Evolutionary conservation across 768 basidiomycete genomes (phyloP).

Genomic region (Imleria badia): DNA sequence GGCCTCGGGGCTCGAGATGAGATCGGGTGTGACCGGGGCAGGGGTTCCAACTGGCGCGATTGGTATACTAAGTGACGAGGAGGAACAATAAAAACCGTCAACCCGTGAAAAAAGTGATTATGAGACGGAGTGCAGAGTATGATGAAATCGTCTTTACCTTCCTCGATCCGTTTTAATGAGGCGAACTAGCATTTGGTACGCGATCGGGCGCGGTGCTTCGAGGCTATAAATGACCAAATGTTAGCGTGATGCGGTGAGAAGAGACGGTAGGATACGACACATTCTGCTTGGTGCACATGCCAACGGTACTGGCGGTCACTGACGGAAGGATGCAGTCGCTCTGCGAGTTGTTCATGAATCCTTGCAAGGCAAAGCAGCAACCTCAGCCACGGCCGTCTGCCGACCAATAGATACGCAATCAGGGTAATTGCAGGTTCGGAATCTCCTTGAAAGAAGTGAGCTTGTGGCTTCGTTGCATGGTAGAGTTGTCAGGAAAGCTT

Average conservation of each 20-base stretch:
- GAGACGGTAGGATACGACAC: not conserved
- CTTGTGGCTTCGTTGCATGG: too few relatives aligned
- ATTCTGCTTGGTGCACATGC: not conserved
- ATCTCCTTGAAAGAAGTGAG: too few relatives aligned
- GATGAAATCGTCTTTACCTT: not conserved
- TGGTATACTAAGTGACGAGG: not conserved
- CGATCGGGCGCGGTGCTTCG: not conserved
- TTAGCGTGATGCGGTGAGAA: slow-evolving; percentile 8
- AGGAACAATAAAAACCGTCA: not conserved
- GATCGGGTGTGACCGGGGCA: not conserved
- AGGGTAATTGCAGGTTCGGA: too few relatives aligned
- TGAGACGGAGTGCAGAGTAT: not conserved
- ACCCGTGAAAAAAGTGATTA: not conserved
- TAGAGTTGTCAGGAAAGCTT: too few relatives aligned
- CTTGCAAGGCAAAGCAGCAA: too few relatives aligned
- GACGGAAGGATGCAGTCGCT: too few relatives aligned
- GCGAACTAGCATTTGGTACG: not conserved
- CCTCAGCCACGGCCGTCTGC: too few relatives aligned
- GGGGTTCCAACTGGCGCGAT: slow-evolving; percentile 10
- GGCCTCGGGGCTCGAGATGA: slow-evolving; percentile 6
- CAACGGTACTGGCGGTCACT: not conserved
- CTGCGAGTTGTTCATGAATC: too few relatives aligned
- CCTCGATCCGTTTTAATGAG: not conserved
- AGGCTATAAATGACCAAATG: slow-evolving; percentile 10
- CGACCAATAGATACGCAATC: too few relatives aligned